Percentiles rank a stretch among this genome's conserved stretches.
These are phyloP conservation scores for Neofusicoccum cordaticola DNA, from an alignment of 2,329 filamentous ascomycete genomes.

Conservation along the genomic window DNA sequence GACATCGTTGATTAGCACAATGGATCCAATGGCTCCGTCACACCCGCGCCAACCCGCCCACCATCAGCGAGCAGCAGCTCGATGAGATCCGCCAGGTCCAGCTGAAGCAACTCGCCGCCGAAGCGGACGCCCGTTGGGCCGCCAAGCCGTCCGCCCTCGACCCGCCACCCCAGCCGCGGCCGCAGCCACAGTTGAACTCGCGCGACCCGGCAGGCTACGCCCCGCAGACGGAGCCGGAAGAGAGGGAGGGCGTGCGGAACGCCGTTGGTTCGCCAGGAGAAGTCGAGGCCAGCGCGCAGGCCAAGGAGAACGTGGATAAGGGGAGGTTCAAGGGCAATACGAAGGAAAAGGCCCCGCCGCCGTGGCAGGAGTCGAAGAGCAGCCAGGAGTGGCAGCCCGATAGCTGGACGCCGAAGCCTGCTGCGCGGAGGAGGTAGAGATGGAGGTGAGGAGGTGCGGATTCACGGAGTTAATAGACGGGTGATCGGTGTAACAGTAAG, in stretches of 20 bases:
- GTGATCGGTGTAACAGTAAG: neutral
- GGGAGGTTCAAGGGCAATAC: constrained; percentile 26
- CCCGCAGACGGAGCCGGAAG: constrained; percentile 30
- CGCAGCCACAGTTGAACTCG: constrained; percentile 44
- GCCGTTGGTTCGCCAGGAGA: constrained; percentile 30
- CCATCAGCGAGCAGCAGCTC: constrained; percentile 56
- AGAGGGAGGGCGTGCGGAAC: constrained; percentile 25
- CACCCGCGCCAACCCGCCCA: constrained; percentile 55
- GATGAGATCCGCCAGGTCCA: constrained; percentile 57
- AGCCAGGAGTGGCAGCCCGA: constrained; percentile 49
- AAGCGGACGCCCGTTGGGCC: constrained; percentile 62
- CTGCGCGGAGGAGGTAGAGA: constrained; percentile 27
- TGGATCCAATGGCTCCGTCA: constrained; percentile 69
- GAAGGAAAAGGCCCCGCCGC: constrained; percentile 28
- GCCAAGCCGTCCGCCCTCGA: constrained; percentile 59
- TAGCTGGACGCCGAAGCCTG: constrained; percentile 42
- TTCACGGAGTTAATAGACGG: neutral
- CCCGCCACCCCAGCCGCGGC: constrained; percentile 50
- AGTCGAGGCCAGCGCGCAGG: constrained; percentile 26
- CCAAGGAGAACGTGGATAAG: constrained; percentile 25
- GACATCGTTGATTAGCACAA: constrained; percentile 46
- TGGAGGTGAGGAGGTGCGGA: neutral
- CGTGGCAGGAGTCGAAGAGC: constrained; percentile 40
- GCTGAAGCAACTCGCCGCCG: constrained; percentile 57
- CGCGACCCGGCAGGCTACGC: constrained; percentile 42